Base-by-base conservation (phyloP, 2,329 filamentous ascomycete genomes). In the Elsinoe fawcettii region DNA sequence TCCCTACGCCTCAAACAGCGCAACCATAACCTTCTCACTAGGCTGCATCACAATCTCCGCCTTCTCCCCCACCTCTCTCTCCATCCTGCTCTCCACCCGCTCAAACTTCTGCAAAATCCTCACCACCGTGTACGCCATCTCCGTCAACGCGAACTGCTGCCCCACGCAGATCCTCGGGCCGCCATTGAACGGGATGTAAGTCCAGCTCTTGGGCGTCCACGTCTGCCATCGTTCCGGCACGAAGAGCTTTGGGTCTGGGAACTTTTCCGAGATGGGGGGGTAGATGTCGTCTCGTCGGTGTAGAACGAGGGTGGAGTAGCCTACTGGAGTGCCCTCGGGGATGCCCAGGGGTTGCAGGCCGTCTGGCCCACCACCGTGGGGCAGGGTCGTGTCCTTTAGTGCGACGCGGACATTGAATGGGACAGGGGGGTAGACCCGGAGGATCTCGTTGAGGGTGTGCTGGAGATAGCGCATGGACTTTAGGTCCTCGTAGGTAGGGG, bases 391-490 rank as follows among this genome's bases (percentile, higher is more conserved):
- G 61, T 78, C 75, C 16, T 69, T 66, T 1, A 78, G 68, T 0
- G 76, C 70, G 7, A 75, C 64, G 46, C 76, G 74, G 20, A 77
- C 70, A 62, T 79, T 78, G 69, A 73, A 77, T 1, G 76, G 76
- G 2, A 78, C 75, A 2, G 75, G 71, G 2, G 76, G 76, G 60
- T 77, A 78, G 16, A 78, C 66, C 8, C 76, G 72, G 4, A 79
- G 66, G n/a, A 64, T 69, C 62, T 74, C 72, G 62, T 73, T 73
- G 53, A 74, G 60, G n/a, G 65, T 69, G 60, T 73, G 69, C 49
- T 71, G 64, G 14, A 93, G 80, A 69, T 92, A 96, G 65, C 87
- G 86, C 90, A 96, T 95, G 62, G 79, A 79, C 76, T 95, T 96
- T 59, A 96, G 78, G 67, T 96, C 82, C 11, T 82, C 79, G 69